Evolutionary conservation across 1,139 yeast species (phyloP).

Genomic region (Blastobotrys indianensis): DNA sequence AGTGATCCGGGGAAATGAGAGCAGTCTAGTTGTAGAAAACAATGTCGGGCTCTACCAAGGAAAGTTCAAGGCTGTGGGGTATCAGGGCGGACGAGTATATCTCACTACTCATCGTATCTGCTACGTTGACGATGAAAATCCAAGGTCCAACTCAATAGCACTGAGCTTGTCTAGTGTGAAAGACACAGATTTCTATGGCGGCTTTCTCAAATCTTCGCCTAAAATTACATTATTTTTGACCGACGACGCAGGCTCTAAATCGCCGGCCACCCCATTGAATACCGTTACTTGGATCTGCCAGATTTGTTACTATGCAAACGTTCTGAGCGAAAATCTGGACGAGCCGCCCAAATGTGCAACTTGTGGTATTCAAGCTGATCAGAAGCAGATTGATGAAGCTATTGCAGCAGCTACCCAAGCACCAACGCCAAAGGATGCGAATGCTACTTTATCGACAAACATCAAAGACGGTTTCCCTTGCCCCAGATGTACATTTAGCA

Average conservation of each 20-base stretch:
- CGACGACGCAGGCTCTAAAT: slow-evolving; percentile 6
- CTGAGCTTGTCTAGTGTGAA: slow-evolving; percentile 46
- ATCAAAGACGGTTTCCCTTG: slow-evolving; percentile 47
- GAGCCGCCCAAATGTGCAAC: slow-evolving; percentile 57
- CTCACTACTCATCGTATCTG: slow-evolving; percentile 68
- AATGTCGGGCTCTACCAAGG: slow-evolving; percentile 39
- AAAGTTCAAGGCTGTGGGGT: slow-evolving; percentile 51
- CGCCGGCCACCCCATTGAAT: slow-evolving; percentile 10
- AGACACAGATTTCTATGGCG: slow-evolving; percentile 41
- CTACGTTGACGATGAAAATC: slow-evolving; percentile 54
- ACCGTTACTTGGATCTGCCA: slow-evolving; percentile 67
- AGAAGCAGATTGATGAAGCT: slow-evolving; percentile 32
- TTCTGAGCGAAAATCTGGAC: slow-evolving; percentile 35
- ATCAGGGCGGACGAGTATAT: slow-evolving; percentile 74
- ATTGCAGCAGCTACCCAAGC: slow-evolving; percentile 16
- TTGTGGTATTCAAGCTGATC: slow-evolving; percentile 63
- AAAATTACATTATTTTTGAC: slow-evolving; percentile 48
- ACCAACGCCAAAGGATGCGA: slow-evolving; percentile 4
- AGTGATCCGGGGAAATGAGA: slow-evolving; percentile 39
- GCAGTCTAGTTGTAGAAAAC: slow-evolving; percentile 35
- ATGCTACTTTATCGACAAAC: background rate
- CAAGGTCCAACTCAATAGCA: slow-evolving; percentile 43
- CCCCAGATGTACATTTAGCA: slow-evolving; percentile 76
- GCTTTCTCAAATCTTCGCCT: slow-evolving; percentile 75
- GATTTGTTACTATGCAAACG: slow-evolving; percentile 71